These are phyloP conservation scores for Pythium sp. DNA, from an alignment of 352 stramenopile species.

Conservation along the genomic window DNA sequence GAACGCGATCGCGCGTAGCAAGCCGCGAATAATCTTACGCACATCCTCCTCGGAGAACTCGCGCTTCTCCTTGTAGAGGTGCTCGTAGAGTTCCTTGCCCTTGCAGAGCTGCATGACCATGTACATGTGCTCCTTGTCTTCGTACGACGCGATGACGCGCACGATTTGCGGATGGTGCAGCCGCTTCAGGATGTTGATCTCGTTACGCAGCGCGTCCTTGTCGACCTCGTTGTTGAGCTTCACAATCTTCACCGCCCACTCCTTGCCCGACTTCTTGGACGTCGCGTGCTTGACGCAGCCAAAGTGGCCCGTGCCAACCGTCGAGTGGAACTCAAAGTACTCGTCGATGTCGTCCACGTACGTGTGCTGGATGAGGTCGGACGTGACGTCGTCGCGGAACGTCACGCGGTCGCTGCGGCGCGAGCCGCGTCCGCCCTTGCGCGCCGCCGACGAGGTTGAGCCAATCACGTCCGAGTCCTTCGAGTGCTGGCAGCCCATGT, in stretches of 20 bases:
- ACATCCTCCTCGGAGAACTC: slow-evolving; percentile 68
- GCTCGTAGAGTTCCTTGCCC: slow-evolving; percentile 76
- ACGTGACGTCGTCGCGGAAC: slow-evolving; percentile 69
- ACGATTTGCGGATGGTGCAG: slow-evolving; percentile 83
- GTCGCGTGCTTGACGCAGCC: slow-evolving; percentile 63
- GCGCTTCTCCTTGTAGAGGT: slow-evolving; percentile 67
- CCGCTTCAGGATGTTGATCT: slow-evolving; percentile 75
- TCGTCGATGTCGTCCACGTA: slow-evolving; percentile 64
- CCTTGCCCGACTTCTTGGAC: slow-evolving; percentile 61
- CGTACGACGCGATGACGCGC: slow-evolving; percentile 71
- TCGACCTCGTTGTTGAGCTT: slow-evolving; percentile 69
- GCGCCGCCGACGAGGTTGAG: slow-evolving; percentile 25
- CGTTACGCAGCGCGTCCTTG: slow-evolving; percentile 69
- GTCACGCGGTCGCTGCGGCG: slow-evolving; percentile 30
- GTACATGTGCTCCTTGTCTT: slow-evolving; percentile 81
- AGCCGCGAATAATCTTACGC: slow-evolving; percentile 52
- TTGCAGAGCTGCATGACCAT: slow-evolving; percentile 88
- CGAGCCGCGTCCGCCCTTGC: slow-evolving; percentile 8
- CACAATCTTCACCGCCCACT: slow-evolving; percentile 79
- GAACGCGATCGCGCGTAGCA: slow-evolving; percentile 64
- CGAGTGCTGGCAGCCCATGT: slow-evolving; percentile 57
- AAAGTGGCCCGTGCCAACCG: slow-evolving; percentile 71
- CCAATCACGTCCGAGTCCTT: slow-evolving; percentile 45
- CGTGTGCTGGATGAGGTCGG: slow-evolving; percentile 76
- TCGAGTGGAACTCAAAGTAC: slow-evolving; percentile 59